Evolutionary conservation across 768 basidiomycete species (phyloP).

Genomic region (Cytidiella melzeri): DNA sequence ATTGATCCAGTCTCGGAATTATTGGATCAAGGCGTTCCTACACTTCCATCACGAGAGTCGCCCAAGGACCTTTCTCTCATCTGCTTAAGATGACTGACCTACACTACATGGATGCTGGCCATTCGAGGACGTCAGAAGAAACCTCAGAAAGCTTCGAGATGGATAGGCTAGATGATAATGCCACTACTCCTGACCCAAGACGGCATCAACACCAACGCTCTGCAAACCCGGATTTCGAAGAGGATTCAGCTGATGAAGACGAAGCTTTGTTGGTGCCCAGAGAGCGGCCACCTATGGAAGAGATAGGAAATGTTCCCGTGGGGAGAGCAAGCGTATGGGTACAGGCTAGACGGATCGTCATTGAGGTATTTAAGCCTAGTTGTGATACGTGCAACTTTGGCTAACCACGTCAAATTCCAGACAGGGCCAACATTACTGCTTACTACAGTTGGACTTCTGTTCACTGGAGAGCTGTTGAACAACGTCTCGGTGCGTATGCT

Average conservation of each 20-base stretch:
- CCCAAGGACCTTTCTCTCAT: neutral
- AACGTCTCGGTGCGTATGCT: slow-evolving; percentile 60
- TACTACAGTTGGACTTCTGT: slow-evolving; percentile 75
- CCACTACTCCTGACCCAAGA: slow-evolving; percentile 19
- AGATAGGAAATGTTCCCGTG: slow-evolving; percentile 16
- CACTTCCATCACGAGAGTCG: neutral
- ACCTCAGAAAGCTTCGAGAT: slow-evolving; percentile 30
- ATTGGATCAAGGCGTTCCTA: no score
- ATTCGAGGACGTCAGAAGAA: slow-evolving; percentile 4
- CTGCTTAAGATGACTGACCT: neutral
- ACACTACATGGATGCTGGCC: slow-evolving; percentile 12
- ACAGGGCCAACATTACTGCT: slow-evolving; percentile 83
- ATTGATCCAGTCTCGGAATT: no score
- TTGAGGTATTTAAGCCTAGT: slow-evolving; percentile 45
- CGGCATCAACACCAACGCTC: slow-evolving; percentile 9
- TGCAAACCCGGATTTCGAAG: slow-evolving; percentile 10
- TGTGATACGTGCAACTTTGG: neutral
- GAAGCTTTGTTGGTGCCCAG: slow-evolving; percentile 41
- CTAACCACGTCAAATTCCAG: slow-evolving; percentile 34
- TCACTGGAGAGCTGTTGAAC: slow-evolving; percentile 88
- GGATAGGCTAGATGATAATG: slow-evolving; percentile 23
- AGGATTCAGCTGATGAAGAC: slow-evolving; percentile 21
- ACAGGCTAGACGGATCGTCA: slow-evolving; percentile 54
- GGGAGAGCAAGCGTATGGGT: slow-evolving; percentile 35
- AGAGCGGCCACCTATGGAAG: slow-evolving; percentile 23